Base-by-base conservation (phyloP, 257 asterid species). In the Solanum chiquidenum region DNA sequence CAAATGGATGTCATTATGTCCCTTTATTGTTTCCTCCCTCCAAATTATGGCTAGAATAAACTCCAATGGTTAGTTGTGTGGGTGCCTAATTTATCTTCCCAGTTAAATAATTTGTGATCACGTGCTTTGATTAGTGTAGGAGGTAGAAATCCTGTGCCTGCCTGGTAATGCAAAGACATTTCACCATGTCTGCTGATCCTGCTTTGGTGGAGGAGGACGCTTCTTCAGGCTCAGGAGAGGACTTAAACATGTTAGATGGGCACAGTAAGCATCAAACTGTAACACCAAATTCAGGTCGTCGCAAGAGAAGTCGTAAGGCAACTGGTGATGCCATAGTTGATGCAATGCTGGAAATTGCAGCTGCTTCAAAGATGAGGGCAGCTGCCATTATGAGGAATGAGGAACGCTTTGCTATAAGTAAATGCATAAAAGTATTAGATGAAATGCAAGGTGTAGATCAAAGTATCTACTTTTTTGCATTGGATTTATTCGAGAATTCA, bases 281-380 rank as follows among this genome's bases (percentile, higher is more conserved):
- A 83, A 90, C 89, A 7, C 94, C 92, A 13, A 92, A 90, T 90
- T 91, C 98, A 11, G 97, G 94, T 68, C 90, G 93, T 86, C 96
- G 94, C 89, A 94, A 94, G 91, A 94, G 98, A 92, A 93, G 96
- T 46, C 97, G 98, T 64, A 96, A 96, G 93, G 99, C 96, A 68
- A 94, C 98, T 2, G 96, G 96, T 9, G 99, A 95, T 89, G 98
- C 98, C 27, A 95, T 96, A 80, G 98, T 96, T 52, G 98, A 96
- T 92, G 98, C 99, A 79, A 96, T 96, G 99, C 92, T 96, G 88
- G 98, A 95, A 90, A 95, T 95, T 86, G 98, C 99, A 37, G 95
- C 98, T 14, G 99, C 99, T 86, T 96, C 99, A 16, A 96, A 96
- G 90, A 93, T 92, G 98, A 93, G 99, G 93, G 94, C 98, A 88